Evolutionary conservation across 257 asterid genomes (phyloP).

Genomic region (Linderniella brevidens): DNA sequence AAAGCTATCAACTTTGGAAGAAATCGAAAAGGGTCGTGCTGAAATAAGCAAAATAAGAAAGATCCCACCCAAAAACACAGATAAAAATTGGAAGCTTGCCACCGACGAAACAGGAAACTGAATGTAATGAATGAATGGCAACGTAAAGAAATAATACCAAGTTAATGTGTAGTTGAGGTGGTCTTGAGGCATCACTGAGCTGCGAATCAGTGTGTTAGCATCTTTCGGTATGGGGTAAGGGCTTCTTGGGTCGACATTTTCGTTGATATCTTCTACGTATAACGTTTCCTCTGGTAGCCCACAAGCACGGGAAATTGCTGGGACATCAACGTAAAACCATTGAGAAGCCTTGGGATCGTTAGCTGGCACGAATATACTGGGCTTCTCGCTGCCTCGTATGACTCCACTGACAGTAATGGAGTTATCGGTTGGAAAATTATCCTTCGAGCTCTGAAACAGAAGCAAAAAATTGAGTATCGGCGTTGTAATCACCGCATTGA

Average conservation of each 20-base stretch:
- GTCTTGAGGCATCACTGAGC: slow-evolving; percentile 94
- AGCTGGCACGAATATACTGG: slow-evolving; percentile 89
- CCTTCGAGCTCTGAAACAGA: slow-evolving; percentile 35
- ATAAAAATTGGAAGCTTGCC: neutral
- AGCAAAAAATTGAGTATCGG: slow-evolving; percentile 12
- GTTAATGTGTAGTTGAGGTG: slow-evolving; percentile 78
- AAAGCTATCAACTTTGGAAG: neutral
- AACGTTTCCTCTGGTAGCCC: slow-evolving; percentile 59
- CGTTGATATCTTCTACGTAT: slow-evolving; percentile 66
- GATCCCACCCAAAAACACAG: neutral
- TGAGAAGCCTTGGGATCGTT: slow-evolving; percentile 67
- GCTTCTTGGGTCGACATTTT: slow-evolving; percentile 48
- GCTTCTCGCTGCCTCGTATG: slow-evolving; percentile 78
- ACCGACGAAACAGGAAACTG: no score
- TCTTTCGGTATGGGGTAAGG: slow-evolving; percentile 93
- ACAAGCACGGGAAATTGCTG: slow-evolving; percentile 65
- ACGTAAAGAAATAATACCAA: slow-evolving; percentile 36
- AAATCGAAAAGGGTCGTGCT: neutral
- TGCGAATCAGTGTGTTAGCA: slow-evolving; percentile 39
- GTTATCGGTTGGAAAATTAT: slow-evolving; percentile 17
- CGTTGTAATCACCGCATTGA: neutral
- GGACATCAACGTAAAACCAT: slow-evolving; percentile 91
- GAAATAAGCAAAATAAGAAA: neutral
- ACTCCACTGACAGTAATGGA: slow-evolving; percentile 64
- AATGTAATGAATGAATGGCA: neutral